Conservation (phyloP, 495 filamentous ascomycete species). For the Trichoderma erinaceum region DNA sequence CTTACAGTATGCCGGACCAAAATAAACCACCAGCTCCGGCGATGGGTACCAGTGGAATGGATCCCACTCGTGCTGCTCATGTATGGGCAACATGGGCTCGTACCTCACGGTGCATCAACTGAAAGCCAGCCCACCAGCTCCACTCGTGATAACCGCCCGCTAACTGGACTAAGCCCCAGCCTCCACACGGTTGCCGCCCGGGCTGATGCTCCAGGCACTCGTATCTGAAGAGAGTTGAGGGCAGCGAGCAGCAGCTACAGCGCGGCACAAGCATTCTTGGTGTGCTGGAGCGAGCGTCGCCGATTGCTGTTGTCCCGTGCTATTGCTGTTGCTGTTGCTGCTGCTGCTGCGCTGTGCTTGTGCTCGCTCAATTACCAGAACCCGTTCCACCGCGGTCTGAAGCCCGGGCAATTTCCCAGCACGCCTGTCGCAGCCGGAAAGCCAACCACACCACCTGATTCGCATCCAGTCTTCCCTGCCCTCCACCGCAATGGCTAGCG, state of each 20-base stretch:
- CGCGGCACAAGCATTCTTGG: not conserved
- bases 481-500: constrained; percentile 13
- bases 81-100: not conserved
- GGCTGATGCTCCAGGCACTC: constrained; percentile 9
- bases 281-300: not conserved
- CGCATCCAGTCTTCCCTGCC: constrained; percentile 8
- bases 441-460: constrained; percentile 11
- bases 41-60: constrained; percentile 5
- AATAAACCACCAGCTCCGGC: not conserved
- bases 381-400: not conserved
- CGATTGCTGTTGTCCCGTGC: not conserved
- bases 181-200: constrained; percentile 13
- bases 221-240: not conserved
- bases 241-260: not conserved
- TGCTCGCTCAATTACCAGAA: not conserved
- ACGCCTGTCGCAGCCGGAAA: constrained; percentile 12
- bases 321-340: not conserved
- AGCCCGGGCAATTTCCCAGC: constrained; percentile 1
- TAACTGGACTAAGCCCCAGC: constrained; percentile 12
- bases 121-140: not conserved
- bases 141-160: constrained; percentile 11
- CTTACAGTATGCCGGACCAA: not conserved
- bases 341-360: not conserved
- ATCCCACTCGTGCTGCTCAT: not conserved
- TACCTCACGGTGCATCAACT: constrained; percentile 10